Evolutionary conservation across 768 basidiomycete species (phyloP), one percentile per base, ranked within the genome.

Genomic region (Coprinopsis sp.): DNA sequence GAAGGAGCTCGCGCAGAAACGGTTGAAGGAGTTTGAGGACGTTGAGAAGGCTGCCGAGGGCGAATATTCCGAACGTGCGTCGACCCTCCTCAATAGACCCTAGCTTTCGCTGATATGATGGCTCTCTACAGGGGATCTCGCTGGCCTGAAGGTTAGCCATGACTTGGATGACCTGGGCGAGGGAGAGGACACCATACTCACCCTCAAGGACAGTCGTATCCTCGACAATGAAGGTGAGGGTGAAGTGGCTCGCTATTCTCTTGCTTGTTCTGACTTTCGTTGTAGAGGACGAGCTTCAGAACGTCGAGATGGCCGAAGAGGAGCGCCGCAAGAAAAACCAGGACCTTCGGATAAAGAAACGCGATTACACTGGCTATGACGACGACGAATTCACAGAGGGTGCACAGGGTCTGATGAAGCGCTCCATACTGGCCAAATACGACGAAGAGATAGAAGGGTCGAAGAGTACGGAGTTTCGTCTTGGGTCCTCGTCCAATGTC

Each of bases 261-360:
- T 27, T 13, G 11, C 5, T 14, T 7, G 28, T 22, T 43, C 24
- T 60, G 18, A 54, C 8, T 11, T 1, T 22, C 37, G 37, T 8
- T 27, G 8, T 59, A 95, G 96, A 99, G 85, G 96, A 99, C 65
- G 96, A 95, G 65, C 77, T 99, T 12, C 89, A 96, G 69, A 97
- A 99, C 55, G 74, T 96, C 45, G 91, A 96, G 58, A 80, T 98
- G 77, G 92, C 91, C 0, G 94, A 96, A 61, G 82, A 79, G 41
- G 92, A 94, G 54, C 79, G 79, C 18, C 78, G 76, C 13, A 79
- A 88, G 58, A 85, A 91, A 66, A 83, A 84, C 28, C 70, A 81
- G 40, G 89, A 93, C 34, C 67, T 88, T 39, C 95, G 96, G 67
- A 91, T 86, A 36, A 92, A 95, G 70, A 83, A 78, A 47, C 81